These are phyloP conservation scores for Alnus rubra DNA, from an alignment of 306 rosid genomes.

Conservation along the genomic window DNA sequence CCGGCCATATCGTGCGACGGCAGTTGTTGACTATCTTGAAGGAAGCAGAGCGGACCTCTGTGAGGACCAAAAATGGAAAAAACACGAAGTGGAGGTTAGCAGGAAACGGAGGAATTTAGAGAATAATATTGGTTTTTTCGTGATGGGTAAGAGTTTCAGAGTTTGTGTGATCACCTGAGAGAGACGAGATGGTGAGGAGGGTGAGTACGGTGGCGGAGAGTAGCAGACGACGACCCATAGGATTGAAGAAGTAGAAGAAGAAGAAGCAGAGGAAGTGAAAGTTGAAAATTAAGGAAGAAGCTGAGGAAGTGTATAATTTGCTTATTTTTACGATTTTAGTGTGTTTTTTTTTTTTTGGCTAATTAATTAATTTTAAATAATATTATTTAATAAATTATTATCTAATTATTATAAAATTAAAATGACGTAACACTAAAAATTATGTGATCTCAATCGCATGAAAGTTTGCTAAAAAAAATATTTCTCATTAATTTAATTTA, in stretches of 20 bases:
- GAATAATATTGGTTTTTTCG: background rate
- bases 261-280: background rate
- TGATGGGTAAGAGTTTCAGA: background rate
- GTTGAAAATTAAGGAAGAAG: constrained; percentile 2
- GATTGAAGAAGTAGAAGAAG: background rate
- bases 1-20: constrained; percentile 82
- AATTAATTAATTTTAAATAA: too few relatives aligned
- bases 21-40: constrained; percentile 86
- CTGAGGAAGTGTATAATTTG: constrained; percentile 18
- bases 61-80: background rate
- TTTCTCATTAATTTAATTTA: too few relatives aligned
- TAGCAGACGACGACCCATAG: constrained; percentile 53
- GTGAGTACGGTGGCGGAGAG: constrained; percentile 35
- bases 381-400: too few relatives aligned
- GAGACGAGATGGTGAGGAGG: constrained; percentile 41
- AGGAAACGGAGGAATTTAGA: background rate
- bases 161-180: constrained; percentile 51
- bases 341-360: too few relatives aligned
- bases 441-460: too few relatives aligned
- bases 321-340: too few relatives aligned
- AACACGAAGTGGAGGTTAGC: background rate
- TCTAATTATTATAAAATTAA: too few relatives aligned
- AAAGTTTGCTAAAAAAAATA: too few relatives aligned
- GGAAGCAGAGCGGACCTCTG: constrained; percentile 65
- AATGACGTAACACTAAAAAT: too few relatives aligned